Base-by-base conservation (phyloP, 495 filamentous ascomycete species). In the Peziza echinospora region DNA sequence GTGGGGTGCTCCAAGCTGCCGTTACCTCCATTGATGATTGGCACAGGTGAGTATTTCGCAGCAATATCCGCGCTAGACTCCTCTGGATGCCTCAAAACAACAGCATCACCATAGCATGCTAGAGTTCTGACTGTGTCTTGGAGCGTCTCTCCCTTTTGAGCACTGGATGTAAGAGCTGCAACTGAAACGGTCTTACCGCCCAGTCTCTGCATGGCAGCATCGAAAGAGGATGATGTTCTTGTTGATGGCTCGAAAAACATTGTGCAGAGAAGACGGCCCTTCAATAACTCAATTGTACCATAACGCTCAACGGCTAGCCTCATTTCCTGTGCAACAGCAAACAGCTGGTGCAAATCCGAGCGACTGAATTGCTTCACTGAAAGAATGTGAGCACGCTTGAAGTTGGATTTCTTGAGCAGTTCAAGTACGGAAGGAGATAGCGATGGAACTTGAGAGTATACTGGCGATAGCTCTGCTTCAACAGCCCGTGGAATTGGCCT, bases 201-300 rank as follows among this genome's bases (percentile, higher is more conserved):
- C 6, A 97, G 76, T 11, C 91, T 78, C 68, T 94, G 86, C 89
- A 97, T 97, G 30, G 89, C 91, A 24, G 86, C 77, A 56, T 97
- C 91, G 56, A 97, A 97, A 21, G 89, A 97, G 41, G 83, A 77
- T 13, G 87, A 96, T 9, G 89, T 97, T 25, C 89, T 75, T 5
- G 89, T 97, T 1, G 86, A 94, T 2, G 89, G 87, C 68, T 97
- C 89, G 64, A 82, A 97, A 75, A 97, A 97, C 65, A 96, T 75
- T 1, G 82, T 86, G 66, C 76, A 80, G 22, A 97, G 72, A 22
- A 96, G 67, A 37, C 80, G 76, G 25, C 85, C 84, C 55, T 79
- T 83, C 45, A 97, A 73, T 44, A 93, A 69, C 50, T 86, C 78
- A 50, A 97, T 72, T 23, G 87, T 76, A 46, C 89, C 89, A 53